A percentile compares a stretch with the other conserved stretches of the same genome.
Conservation (phyloP, 2,329 filamentous ascomycete species). For the Xylariomycetidae sp. region DNA sequence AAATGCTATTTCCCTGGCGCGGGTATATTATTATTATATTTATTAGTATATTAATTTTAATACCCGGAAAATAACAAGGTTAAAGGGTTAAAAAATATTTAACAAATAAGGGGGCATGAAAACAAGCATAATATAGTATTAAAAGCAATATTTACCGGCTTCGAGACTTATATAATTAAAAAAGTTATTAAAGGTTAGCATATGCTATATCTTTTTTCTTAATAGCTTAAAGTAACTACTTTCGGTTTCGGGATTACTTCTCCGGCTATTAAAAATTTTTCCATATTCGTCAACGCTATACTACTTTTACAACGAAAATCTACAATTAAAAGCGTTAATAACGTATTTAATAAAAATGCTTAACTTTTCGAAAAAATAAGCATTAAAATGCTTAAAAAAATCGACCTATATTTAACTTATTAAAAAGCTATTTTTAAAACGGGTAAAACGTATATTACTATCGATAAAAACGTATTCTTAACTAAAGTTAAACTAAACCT, state of each 20-base stretch:
- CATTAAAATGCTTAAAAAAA: background rate
- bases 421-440: background rate
- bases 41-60: background rate
- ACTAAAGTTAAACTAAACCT: background rate
- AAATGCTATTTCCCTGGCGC: background rate
- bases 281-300: background rate
- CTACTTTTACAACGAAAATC: background rate
- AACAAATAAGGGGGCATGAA: background rate
- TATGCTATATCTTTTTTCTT: background rate
- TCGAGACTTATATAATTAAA: background rate
- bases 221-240: background rate
- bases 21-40: background rate
- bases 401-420: too few species aligned
- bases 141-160: background rate
- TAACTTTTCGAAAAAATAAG: background rate
- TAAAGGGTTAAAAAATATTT: background rate
- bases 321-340: too few species aligned
- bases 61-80: background rate
- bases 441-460: background rate
- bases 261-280: background rate
- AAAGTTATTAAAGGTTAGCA: background rate
- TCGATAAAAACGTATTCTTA: background rate
- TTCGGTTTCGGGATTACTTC: background rate
- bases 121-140: too few species aligned
- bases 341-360: background rate